A percentile compares a stretch with the other conserved stretches of the same genome.
Conservation (phyloP, 108 stramenopile genomes). For the Pseudonitzschia pungens region DNA sequence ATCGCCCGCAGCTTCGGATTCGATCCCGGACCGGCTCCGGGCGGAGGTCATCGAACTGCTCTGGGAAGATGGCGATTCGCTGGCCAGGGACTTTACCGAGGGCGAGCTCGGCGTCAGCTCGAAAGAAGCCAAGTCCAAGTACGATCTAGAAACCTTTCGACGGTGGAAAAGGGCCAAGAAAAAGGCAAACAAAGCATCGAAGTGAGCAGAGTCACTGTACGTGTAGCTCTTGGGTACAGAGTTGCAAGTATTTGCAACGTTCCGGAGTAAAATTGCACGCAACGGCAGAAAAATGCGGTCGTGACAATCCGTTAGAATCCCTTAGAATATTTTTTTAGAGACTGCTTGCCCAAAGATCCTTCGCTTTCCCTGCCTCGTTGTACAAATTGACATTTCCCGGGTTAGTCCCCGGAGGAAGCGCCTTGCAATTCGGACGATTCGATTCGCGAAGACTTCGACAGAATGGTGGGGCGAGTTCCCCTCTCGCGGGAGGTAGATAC, state of each 20-base stretch:
- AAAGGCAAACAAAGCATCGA: conserved; percentile 37
- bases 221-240: background rate
- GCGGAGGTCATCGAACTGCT: conserved; percentile 30
- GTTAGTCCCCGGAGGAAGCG: too few species aligned
- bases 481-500: too few species aligned
- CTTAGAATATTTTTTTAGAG: too few species aligned
- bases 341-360: too few species aligned
- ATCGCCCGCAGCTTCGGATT: background rate
- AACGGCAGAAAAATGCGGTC: too few species aligned
- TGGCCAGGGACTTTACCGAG: conserved; percentile 41
- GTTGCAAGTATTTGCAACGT: background rate
- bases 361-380: too few species aligned
- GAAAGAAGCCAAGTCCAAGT: conserved; percentile 63
- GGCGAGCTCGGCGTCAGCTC: conserved; percentile 52
- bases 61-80: conserved; percentile 22
- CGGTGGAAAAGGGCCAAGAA: conserved; percentile 60
- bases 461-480: too few species aligned
- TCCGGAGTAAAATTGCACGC: too few species aligned
- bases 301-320: too few species aligned
- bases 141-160: conserved; percentile 57
- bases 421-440: too few species aligned
- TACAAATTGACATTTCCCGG: too few species aligned
- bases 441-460: too few species aligned
- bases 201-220: background rate
- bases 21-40: conserved; percentile 5